Conservation (phyloP, 441 rosid species). For the Adansonia grandidieri region DNA sequence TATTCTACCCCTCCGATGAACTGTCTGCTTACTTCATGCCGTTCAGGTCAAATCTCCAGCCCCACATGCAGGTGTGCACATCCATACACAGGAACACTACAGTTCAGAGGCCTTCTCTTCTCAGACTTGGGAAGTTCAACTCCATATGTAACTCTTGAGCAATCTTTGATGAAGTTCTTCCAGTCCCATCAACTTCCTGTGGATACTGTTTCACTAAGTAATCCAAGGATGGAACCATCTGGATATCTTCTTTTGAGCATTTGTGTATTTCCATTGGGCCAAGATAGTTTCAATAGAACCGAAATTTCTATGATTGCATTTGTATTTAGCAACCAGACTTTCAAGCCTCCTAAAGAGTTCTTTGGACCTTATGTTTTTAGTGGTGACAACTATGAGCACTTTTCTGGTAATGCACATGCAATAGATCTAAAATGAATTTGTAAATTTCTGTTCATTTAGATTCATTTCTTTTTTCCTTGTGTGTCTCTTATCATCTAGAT, state of each 20-base stretch:
- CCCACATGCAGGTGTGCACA: constrained; percentile 52
- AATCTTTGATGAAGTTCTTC: constrained; percentile 25
- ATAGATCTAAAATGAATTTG: constrained; percentile 4
- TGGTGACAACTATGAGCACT: constrained; percentile 28
- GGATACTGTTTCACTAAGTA: constrained; percentile 58
- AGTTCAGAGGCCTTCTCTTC: constrained; percentile 66
- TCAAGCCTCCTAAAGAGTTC: constrained; percentile 45
- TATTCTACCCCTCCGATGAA: constrained; percentile 40
- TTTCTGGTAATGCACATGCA: constrained; percentile 44
- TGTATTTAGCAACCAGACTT: constrained; percentile 56
- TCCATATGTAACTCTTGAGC: constrained; percentile 37
- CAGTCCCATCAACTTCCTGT: constrained; percentile 47
- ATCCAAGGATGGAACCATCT: constrained; percentile 46
- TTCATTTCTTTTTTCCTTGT: not conserved
- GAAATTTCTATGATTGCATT: constrained; percentile 41
- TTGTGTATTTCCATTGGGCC: constrained; percentile 53
- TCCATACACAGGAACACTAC: constrained; percentile 61
- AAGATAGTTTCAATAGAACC: constrained; percentile 40
- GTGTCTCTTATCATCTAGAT: constrained; percentile 11
- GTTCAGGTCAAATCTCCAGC: constrained; percentile 42
- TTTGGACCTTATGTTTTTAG: constrained; percentile 66
- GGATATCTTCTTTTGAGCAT: constrained; percentile 47
- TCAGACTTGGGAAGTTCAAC: constrained; percentile 44
- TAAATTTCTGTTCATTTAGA: not conserved
- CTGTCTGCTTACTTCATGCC: constrained; percentile 44